Conservation (phyloP, 2,329 filamentous ascomycete species). For the Sarocladium strictum region DNA sequence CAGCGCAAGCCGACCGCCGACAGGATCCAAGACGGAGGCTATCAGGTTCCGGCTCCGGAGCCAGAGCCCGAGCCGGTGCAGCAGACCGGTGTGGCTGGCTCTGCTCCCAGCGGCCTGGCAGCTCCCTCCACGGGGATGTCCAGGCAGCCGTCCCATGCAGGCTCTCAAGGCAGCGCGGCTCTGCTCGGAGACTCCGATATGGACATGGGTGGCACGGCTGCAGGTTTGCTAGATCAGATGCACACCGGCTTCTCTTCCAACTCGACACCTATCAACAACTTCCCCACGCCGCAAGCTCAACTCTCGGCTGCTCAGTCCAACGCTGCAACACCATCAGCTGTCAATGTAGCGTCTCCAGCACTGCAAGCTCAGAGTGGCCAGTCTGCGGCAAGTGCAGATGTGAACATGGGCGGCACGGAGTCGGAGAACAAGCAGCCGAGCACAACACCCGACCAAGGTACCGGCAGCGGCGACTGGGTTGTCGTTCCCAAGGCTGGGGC, state of each 20-base stretch:
- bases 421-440: constrained; percentile 26
- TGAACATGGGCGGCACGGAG: constrained; percentile 49
- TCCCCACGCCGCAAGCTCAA: constrained; percentile 55
- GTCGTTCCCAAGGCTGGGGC: constrained; percentile 61
- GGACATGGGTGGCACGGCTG: constrained; percentile 59
- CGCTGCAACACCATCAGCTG: constrained; percentile 49
- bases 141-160: constrained; percentile 48
- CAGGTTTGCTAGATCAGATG: constrained; percentile 63
- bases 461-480: constrained; percentile 64
- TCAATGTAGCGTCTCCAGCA: constrained; percentile 40
- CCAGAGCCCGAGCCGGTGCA: constrained; percentile 24
- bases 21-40: constrained; percentile 73
- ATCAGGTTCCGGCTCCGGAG: constrained; percentile 54
- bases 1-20: constrained; percentile 58
- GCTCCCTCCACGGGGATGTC: constrained; percentile 31
- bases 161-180: constrained; percentile 49
- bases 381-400: constrained; percentile 25
- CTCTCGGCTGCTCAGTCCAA: constrained; percentile 51
- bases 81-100: neutral
- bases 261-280: constrained; percentile 55
- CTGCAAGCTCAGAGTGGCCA: constrained; percentile 13
- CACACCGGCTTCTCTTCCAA: constrained; percentile 54
- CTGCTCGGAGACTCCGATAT: constrained; percentile 56
- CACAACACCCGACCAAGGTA: constrained; percentile 43
- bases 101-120: constrained; percentile 10